phyloP scores from a whole-genome alignment of 164 flowering plant genomes.

The Houttuynia cordata region DNA sequence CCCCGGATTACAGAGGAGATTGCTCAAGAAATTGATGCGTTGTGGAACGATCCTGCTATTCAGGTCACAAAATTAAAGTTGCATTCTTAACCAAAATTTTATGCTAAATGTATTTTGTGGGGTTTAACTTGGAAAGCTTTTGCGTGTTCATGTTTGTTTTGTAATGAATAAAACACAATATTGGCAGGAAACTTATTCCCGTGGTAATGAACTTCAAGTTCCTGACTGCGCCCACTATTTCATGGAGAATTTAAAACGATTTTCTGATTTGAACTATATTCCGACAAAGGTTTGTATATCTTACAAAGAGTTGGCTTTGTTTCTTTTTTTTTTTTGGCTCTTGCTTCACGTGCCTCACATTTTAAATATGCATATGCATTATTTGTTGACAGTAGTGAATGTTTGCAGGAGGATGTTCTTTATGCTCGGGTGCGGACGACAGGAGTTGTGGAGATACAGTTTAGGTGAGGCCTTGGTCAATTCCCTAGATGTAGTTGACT shows the following conservation, averaged over 20 bases:
- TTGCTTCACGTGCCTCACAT: too few relatives aligned
- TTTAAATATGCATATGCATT: background rate
- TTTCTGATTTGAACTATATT: conserved; percentile 64
- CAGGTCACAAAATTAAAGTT: conserved; percentile 37
- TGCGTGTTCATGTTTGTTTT: background rate
- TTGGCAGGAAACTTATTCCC: conserved; percentile 69
- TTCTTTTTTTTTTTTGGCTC: too few relatives aligned
- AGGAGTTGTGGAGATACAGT: conserved; percentile 95
- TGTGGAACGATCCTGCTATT: conserved; percentile 90
- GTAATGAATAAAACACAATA: background rate
- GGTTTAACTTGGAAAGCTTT: background rate
- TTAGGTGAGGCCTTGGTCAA: conserved; percentile 42
- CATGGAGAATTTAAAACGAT: conserved; percentile 79
- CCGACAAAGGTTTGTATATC: conserved; percentile 69
- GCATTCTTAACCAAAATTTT: background rate
- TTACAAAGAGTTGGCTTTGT: too few relatives aligned
- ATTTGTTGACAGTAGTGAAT: background rate
- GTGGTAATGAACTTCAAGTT: conserved; percentile 86
- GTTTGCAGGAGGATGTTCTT: conserved; percentile 88
- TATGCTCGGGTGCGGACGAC: conserved; percentile 92
- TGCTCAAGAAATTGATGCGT: conserved; percentile 64
- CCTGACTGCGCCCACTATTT: conserved; percentile 89
- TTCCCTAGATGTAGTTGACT: background rate
- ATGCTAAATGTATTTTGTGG: background rate
- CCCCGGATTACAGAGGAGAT: conserved; percentile 72